Evolutionary conservation across 768 basidiomycete species (phyloP).

Genomic region (Mycena sanguinolenta): DNA sequence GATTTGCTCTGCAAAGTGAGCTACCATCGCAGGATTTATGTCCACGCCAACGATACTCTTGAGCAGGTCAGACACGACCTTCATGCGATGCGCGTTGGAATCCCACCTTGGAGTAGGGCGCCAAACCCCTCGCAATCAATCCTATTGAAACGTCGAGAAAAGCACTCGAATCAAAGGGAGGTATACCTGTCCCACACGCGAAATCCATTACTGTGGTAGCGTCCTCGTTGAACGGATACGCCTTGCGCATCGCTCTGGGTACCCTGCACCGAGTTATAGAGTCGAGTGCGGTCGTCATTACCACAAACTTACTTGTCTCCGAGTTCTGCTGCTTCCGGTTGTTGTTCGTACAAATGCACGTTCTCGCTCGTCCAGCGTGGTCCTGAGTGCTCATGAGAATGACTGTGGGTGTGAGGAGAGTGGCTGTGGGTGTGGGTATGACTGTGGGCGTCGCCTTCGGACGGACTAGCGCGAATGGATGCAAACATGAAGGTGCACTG

Average conservation of each 20-base stretch:
- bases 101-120: conserved; percentile 62
- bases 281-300: neutral
- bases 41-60: conserved; percentile 81
- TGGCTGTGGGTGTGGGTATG: conserved; percentile 1
- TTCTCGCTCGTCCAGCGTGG: conserved; percentile 49
- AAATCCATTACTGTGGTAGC: conserved; percentile 76
- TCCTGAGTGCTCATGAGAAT: conserved; percentile 26
- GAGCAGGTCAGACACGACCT: conserved; percentile 48
- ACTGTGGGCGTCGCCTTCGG: neutral
- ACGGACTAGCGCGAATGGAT: no score
- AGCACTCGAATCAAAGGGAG: neutral
- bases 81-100: conserved; percentile 23
- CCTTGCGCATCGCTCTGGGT: conserved; percentile 49
- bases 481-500: no score
- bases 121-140: conserved; percentile 71
- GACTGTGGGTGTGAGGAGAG: conserved; percentile 19
- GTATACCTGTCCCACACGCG: conserved; percentile 78
- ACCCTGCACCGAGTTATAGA: conserved; percentile 6
- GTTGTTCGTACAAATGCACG: conserved; percentile 28
- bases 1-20: conserved; percentile 71
- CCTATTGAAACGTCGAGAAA: conserved; percentile 56
- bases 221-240: conserved; percentile 66
- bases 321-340: conserved; percentile 9
- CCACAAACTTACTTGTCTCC: conserved; percentile 16
- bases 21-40: conserved; percentile 79